phyloP scores from a whole-genome alignment of 1,284 basidiomycete genomes.

The Schizophyllum commune region DNA sequence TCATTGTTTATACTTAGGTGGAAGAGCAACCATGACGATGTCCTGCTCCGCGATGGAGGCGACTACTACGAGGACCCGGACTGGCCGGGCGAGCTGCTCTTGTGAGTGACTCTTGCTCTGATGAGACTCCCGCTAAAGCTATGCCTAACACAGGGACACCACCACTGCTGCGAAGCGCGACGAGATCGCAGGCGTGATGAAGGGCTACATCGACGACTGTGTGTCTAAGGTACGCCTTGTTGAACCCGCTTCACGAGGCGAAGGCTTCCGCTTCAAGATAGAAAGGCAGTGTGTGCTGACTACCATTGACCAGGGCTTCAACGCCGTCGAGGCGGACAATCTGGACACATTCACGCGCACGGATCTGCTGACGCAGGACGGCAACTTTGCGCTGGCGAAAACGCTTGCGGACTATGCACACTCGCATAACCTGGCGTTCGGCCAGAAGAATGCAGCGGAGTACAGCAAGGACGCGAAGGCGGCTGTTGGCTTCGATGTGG shows the following conservation, averaged over 20 bases:
- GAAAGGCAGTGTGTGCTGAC: background rate
- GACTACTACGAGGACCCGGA: slow-evolving; percentile 8
- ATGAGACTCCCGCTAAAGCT: background rate
- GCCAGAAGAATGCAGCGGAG: slow-evolving; percentile 10
- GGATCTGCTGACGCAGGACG: slow-evolving; percentile 1
- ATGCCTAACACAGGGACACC: slow-evolving; percentile 3
- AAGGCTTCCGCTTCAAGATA: background rate
- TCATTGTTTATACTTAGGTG: background rate
- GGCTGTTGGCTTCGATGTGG: slow-evolving; percentile 6
- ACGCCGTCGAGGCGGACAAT: slow-evolving; percentile 12
- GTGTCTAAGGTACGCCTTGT: slow-evolving; percentile 1
- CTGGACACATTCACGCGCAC: slow-evolving; percentile 11
- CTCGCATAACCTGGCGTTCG: slow-evolving; percentile 4
- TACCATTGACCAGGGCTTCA: slow-evolving; percentile 3
- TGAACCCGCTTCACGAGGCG: background rate
- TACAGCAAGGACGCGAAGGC: slow-evolving; percentile 1
- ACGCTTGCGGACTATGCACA: slow-evolving; percentile 9
- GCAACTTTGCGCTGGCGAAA: slow-evolving; percentile 9
- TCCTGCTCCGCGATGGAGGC: slow-evolving; percentile 5
- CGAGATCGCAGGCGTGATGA: slow-evolving; percentile 5
- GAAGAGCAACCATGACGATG: background rate
- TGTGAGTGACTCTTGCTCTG: background rate
- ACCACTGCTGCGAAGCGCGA: slow-evolving; percentile 7
- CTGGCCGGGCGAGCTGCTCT: slow-evolving; percentile 9
- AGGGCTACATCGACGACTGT: slow-evolving; percentile 7